Conservation (phyloP, 225 moss, liverwort and hornwort genomes). For the Polytrichum commune region DNA sequence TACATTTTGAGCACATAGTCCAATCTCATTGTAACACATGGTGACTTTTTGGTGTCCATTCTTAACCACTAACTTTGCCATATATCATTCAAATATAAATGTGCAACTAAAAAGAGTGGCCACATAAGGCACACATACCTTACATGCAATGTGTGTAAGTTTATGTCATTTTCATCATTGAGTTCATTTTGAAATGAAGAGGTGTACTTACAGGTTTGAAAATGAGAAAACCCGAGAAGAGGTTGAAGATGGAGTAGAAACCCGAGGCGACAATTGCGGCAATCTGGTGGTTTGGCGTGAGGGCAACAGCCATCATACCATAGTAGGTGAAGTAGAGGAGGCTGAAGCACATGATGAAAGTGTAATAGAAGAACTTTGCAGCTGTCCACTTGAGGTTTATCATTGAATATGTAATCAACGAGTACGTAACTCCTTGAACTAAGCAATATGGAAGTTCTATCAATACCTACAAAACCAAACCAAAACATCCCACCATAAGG, state of each 20-base stretch:
- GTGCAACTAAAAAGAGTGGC: too few relatives aligned
- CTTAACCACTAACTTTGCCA: too few relatives aligned
- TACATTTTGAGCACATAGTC: background rate
- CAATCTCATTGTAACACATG: too few relatives aligned
- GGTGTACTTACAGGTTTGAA: conserved; percentile 45
- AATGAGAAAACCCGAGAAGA: conserved; percentile 64
- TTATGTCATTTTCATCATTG: background rate
- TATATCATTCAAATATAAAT: too few relatives aligned
- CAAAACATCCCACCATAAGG: background rate
- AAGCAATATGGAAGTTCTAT: conserved; percentile 61
- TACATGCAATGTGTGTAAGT: background rate
- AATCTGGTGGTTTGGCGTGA: conserved; percentile 61
- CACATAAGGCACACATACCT: too few relatives aligned
- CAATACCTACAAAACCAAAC: conserved; percentile 37
- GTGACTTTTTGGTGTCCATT: too few relatives aligned
- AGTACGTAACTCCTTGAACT: conserved; percentile 47
- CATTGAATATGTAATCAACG: conserved; percentile 57
- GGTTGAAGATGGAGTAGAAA: conserved; percentile 63
- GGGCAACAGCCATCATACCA: conserved; percentile 63
- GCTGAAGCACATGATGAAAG: conserved; percentile 57
- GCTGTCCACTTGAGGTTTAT: conserved; percentile 56
- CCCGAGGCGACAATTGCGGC: conserved; percentile 61
- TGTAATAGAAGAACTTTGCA: conserved; percentile 55
- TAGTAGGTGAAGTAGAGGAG: conserved; percentile 70
- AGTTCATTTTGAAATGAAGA: background rate